Percentiles rank a stretch among this genome's conserved stretches.
Conservation (phyloP, 495 filamentous ascomycete species). For the Penicillium crystallinum region DNA sequence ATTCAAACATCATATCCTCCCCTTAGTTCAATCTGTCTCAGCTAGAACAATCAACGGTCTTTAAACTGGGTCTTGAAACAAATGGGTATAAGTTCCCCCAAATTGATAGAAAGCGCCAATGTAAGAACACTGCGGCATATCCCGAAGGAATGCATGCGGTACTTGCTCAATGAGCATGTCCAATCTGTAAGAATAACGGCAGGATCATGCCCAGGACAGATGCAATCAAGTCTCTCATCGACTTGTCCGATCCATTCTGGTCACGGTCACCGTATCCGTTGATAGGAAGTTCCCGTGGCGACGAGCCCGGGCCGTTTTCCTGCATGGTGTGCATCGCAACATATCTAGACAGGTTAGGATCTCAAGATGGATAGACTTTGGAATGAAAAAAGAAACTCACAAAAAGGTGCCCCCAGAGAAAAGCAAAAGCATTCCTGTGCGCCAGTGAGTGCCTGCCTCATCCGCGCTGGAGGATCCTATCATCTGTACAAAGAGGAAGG, state of each 20-base stretch:
- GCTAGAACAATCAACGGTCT: neutral
- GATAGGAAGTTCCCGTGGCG: conserved; percentile 45
- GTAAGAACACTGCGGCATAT: neutral
- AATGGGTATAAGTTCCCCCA: conserved; percentile 5
- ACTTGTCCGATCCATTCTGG: conserved; percentile 36
- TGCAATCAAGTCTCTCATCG: conserved; percentile 55
- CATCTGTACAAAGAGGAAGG: conserved; percentile 71
- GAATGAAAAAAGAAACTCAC: conserved; percentile 47
- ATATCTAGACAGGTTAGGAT: conserved; percentile 54
- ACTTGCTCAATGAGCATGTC: conserved; percentile 67
- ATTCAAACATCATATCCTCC: conserved; percentile 10
- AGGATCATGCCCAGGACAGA: conserved; percentile 86
- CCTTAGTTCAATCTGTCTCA: neutral
- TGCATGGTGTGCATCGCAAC: conserved; percentile 99
- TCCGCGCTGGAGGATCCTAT: conserved; percentile 51
- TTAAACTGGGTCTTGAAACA: neutral
- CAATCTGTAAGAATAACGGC: conserved; percentile 83
- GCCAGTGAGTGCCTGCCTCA: conserved; percentile 62
- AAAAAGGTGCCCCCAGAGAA: conserved; percentile 95
- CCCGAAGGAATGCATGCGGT: neutral
- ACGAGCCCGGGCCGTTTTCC: conserved; percentile 54
- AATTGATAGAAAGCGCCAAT: neutral
- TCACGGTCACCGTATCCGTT: conserved; percentile 67
- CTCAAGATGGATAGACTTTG: neutral
- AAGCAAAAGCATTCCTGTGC: conserved; percentile 84